These are phyloP conservation scores for Fusarium begoniae DNA, from an alignment of 2,329 filamentous ascomycete genomes.

Conservation along the genomic window DNA sequence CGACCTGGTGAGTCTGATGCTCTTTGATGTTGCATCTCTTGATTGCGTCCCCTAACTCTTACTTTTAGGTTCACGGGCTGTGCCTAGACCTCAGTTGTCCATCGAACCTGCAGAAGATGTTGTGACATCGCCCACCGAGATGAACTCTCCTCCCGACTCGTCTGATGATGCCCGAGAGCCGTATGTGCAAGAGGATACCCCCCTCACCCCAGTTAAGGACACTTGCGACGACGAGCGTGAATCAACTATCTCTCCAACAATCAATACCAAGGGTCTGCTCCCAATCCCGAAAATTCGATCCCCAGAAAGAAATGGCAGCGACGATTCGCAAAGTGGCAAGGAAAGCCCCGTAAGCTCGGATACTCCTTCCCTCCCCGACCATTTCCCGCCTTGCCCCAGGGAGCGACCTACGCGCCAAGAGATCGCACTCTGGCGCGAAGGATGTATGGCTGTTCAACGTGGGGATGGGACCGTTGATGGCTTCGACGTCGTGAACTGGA, in stretches of 20 bases:
- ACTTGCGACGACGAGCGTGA: neutral
- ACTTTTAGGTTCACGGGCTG: neutral
- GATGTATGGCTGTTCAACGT: constrained; percentile 19
- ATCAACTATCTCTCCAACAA: neutral
- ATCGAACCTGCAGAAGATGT: neutral
- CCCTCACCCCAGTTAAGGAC: neutral
- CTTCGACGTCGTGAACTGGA: constrained; percentile 31
- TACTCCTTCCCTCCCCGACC: neutral
- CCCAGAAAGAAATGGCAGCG: constrained; percentile 3
- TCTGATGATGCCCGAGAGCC: neutral
- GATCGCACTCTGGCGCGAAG: constrained; percentile 32
- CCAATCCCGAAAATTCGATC: neutral
- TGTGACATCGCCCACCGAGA: neutral
- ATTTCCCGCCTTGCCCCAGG: constrained; percentile 27
- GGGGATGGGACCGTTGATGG: constrained; percentile 24
- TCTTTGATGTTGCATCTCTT: neutral
- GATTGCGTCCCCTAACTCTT: neutral
- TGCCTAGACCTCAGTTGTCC: neutral
- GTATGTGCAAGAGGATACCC: neutral
- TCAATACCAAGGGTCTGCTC: neutral
- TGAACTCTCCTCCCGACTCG: neutral
- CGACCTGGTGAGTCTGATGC: constrained; percentile 1
- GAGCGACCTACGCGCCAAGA: neutral
- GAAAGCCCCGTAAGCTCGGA: neutral
- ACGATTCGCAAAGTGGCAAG: constrained; percentile 5